Evolutionary conservation across 352 stramenopile species (phyloP).

Genomic region (Phytophthora hybrid): DNA sequence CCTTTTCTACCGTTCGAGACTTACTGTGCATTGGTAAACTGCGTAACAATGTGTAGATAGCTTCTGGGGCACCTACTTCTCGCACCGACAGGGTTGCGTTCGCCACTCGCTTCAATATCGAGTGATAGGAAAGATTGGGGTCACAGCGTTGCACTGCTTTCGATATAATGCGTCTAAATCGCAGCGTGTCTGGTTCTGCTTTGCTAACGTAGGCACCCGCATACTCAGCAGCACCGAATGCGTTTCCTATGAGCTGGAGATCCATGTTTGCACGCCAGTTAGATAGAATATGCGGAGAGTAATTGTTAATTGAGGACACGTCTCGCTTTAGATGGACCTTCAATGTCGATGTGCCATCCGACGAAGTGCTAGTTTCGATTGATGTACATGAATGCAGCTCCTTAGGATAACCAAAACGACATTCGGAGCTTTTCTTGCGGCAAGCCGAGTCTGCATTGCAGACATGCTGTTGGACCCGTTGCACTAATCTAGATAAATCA

Average conservation of each 20-base stretch:
- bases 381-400: neutral
- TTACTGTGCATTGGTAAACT: too few relatives aligned
- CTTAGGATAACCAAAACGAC: constrained; percentile 24
- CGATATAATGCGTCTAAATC: too few relatives aligned
- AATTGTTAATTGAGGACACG: constrained; percentile 19
- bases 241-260: constrained; percentile 15
- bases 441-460: constrained; percentile 14
- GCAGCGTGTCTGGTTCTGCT: too few relatives aligned
- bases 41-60: neutral
- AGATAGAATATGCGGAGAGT: neutral
- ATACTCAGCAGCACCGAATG: too few relatives aligned
- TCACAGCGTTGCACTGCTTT: constrained; percentile 15
- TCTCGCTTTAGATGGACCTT: constrained; percentile 7
- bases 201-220: too few relatives aligned
- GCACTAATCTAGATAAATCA: neutral
- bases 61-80: neutral
- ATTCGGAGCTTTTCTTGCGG: neutral
- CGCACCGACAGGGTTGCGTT: constrained; percentile 1
- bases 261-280: constrained; percentile 41
- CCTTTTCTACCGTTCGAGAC: too few relatives aligned
- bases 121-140: constrained; percentile 1
- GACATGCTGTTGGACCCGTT: constrained; percentile 2
- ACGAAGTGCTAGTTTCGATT: neutral
- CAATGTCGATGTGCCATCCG: neutral
- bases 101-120: neutral